Percentiles rank a stretch among this genome's conserved stretches.
Evolutionary conservation across 2,329 filamentous ascomycete species (phyloP).

Genomic region (Fusarium fujikuroi): DNA sequence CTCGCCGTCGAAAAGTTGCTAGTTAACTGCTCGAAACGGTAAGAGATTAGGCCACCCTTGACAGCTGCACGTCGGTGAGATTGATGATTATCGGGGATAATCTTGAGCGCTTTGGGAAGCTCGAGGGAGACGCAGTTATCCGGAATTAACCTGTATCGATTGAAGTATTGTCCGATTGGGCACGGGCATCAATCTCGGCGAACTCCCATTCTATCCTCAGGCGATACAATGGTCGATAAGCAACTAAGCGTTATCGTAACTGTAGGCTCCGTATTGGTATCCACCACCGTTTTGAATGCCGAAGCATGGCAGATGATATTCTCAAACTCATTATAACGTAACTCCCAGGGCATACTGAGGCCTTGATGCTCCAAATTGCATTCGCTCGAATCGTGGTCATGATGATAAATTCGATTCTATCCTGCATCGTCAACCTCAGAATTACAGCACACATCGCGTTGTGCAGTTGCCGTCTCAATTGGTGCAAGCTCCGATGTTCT

Average conservation of each 20-base stretch:
- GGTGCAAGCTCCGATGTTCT: no score
- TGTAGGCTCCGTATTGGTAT: not conserved
- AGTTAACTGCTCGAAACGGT: slow-evolving; percentile 12
- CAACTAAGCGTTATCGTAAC: no score
- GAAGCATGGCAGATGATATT: not conserved
- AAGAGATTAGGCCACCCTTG: not conserved
- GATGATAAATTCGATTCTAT: no score
- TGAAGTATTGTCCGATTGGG: not conserved
- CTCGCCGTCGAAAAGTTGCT: not conserved
- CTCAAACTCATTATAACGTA: no score
- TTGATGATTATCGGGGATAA: not conserved
- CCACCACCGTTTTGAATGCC: not conserved
- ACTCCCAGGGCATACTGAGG: no score
- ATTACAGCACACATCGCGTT: no score
- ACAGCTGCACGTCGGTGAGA: not conserved
- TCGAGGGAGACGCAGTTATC: not conserved
- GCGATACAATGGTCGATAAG: not conserved
- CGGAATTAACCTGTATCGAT: not conserved
- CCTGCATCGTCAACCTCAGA: no score
- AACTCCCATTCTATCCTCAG: not conserved
- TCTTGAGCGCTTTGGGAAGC: not conserved
- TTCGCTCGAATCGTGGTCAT: no score
- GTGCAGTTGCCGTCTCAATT: no score
- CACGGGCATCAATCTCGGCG: not conserved
- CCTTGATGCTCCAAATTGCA: no score